A percentile compares a stretch with the other conserved stretches of the same genome.
Conservation (phyloP, 1,284 basidiomycete species). For the Hypsizygus ulmarius region DNA sequence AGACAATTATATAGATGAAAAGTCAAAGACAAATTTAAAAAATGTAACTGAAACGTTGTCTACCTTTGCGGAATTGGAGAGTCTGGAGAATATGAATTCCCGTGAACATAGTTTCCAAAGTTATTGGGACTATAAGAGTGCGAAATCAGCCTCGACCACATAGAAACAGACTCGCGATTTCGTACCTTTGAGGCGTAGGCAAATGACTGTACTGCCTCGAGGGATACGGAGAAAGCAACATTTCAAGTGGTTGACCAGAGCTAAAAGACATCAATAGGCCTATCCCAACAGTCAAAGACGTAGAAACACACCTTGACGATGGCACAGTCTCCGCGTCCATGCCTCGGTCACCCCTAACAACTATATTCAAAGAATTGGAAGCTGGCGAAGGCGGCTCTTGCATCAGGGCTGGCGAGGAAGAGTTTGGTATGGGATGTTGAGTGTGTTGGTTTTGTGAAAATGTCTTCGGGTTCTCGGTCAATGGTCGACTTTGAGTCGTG, state of each 20-base stretch:
- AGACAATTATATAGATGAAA: slow-evolving; percentile 1
- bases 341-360: slow-evolving; percentile 8
- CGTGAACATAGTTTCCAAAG: slow-evolving; percentile 42
- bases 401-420: slow-evolving; percentile 3
- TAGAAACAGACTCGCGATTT: slow-evolving; percentile 9
- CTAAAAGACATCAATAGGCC: slow-evolving; percentile 9
- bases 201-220: slow-evolving; percentile 43
- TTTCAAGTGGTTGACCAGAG: slow-evolving; percentile 13
- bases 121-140: slow-evolving; percentile 45
- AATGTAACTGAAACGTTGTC: slow-evolving; percentile 23
- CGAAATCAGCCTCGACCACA: not conserved
- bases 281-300: not conserved
- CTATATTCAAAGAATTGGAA: slow-evolving; percentile 3
- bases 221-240: slow-evolving; percentile 27
- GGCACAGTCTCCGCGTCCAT: slow-evolving; percentile 2
- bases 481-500: slow-evolving; percentile 4
- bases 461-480: slow-evolving; percentile 9
- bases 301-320: slow-evolving; percentile 9
- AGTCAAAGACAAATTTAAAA: not conserved
- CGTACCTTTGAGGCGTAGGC: slow-evolving; percentile 63
- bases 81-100: slow-evolving; percentile 35
- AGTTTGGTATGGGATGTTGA: not conserved
- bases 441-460: slow-evolving; percentile 1
- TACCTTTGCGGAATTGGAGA: slow-evolving; percentile 42
- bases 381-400: slow-evolving; percentile 9